Conservation (phyloP, 2,329 filamentous ascomycete species). For the Zelopaecilomyces penicillatus region DNA sequence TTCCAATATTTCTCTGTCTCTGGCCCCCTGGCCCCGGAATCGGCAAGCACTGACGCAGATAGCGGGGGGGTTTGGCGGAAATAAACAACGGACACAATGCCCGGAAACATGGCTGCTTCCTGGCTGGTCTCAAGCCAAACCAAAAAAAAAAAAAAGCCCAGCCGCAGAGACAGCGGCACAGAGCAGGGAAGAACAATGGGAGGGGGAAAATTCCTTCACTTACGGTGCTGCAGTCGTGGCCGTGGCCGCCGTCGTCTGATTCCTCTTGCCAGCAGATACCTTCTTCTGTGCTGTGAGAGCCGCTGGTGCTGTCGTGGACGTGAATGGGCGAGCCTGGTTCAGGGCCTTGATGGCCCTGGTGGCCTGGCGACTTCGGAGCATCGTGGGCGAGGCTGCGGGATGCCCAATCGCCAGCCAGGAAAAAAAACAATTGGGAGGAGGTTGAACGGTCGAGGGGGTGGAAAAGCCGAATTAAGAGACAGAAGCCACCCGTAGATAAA, state of each 20-base stretch:
- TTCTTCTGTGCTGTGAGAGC: constrained; percentile 31
- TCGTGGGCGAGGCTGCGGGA: constrained; percentile 20
- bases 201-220: constrained; percentile 21
- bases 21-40: no score
- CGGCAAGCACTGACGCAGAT: no score
- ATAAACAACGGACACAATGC: no score
- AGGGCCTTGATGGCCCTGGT: constrained; percentile 38
- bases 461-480: neutral
- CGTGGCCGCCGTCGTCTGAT: constrained; percentile 38
- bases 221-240: constrained; percentile 39
- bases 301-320: constrained; percentile 29
- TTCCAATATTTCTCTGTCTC: no score
- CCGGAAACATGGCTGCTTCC: no score
- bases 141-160: no score
- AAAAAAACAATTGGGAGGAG: no score
- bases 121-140: no score
- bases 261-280: constrained; percentile 33
- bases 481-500: neutral
- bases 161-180: no score
- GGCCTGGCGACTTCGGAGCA: constrained; percentile 43
- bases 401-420: neutral
- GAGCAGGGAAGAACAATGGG: no score
- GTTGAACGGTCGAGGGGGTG: neutral
- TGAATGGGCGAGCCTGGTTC: constrained; percentile 31
- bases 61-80: no score